These are phyloP conservation scores for Amanita fuliginea DNA, from an alignment of 768 basidiomycete genomes.

Conservation along the genomic window DNA sequence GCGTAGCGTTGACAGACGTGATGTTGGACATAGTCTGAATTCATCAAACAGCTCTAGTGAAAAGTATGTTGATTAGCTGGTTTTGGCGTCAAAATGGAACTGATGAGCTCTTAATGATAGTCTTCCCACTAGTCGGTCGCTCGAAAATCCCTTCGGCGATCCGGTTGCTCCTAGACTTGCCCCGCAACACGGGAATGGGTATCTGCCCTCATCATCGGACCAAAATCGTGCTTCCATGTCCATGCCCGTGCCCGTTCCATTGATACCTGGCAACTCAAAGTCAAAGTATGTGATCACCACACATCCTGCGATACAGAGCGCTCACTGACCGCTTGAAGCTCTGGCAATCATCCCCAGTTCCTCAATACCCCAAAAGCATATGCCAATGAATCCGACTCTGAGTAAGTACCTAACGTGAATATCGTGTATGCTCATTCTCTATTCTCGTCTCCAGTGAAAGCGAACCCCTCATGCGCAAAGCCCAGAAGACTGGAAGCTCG, in stretches of 20 bases:
- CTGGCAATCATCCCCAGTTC: not conserved
- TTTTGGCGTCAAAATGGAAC: not conserved
- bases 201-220: not conserved
- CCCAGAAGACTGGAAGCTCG: not conserved
- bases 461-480: slow-evolving; percentile 2
- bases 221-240: not conserved
- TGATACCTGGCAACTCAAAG: not conserved
- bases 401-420: not conserved
- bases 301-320: no score
- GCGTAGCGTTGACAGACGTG: not conserved
- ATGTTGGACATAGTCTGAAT: not conserved
- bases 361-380: not conserved
- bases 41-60: not conserved
- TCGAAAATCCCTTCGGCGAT: slow-evolving; percentile 16
- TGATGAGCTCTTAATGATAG: not conserved
- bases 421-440: no score
- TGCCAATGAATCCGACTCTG: not conserved
- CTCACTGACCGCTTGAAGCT: not conserved
- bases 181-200: not conserved
- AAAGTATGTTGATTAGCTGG: not conserved
- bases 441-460: not conserved
- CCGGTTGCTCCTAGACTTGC: slow-evolving; percentile 17
- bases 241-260: not conserved
- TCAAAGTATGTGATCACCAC: not conserved
- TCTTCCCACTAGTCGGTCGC: slow-evolving; percentile 5